phyloP scores from a whole-genome alignment of 768 basidiomycete species.

The Agrocybe praecox region DNA sequence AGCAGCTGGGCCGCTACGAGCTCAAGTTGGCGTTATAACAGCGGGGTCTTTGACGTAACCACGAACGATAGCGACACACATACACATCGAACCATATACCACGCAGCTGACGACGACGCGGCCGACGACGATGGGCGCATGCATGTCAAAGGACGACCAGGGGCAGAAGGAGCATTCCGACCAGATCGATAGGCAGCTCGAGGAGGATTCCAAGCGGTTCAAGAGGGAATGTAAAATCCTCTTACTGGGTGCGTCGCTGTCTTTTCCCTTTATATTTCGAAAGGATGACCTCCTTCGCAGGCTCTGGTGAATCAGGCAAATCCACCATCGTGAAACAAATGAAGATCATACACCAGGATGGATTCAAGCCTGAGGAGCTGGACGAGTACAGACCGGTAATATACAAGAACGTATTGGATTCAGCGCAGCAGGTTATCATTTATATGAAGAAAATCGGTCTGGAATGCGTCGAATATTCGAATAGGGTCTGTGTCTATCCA shows the following conservation, averaged over 20 bases:
- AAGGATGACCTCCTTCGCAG: slow-evolving; percentile 36
- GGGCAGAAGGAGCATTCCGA: slow-evolving; percentile 57
- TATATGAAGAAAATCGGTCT: slow-evolving; percentile 87
- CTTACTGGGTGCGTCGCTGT: slow-evolving; percentile 68
- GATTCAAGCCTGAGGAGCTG: slow-evolving; percentile 80
- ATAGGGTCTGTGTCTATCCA: slow-evolving; percentile 43
- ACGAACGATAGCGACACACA: neutral
- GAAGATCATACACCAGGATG: slow-evolving; percentile 97
- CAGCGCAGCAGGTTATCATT: slow-evolving; percentile 81
- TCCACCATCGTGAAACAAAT: slow-evolving; percentile 98
- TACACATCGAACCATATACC: neutral
- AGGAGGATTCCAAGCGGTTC: slow-evolving; percentile 82
- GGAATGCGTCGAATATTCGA: slow-evolving; percentile 69
- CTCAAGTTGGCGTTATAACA: too few species aligned
- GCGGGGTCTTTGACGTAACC: too few species aligned
- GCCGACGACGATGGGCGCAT: neutral
- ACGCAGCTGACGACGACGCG: neutral
- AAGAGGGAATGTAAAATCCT: slow-evolving; percentile 93
- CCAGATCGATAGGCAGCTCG: slow-evolving; percentile 80
- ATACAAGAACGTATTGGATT: slow-evolving; percentile 87
- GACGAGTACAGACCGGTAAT: slow-evolving; percentile 79
- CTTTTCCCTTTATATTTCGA: neutral
- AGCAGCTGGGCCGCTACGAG: too few species aligned
- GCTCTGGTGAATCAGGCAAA: slow-evolving; percentile 95
- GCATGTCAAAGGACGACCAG: neutral